phyloP scores from a whole-genome alignment of 805 yeast genomes.

The Candida awuae region DNA sequence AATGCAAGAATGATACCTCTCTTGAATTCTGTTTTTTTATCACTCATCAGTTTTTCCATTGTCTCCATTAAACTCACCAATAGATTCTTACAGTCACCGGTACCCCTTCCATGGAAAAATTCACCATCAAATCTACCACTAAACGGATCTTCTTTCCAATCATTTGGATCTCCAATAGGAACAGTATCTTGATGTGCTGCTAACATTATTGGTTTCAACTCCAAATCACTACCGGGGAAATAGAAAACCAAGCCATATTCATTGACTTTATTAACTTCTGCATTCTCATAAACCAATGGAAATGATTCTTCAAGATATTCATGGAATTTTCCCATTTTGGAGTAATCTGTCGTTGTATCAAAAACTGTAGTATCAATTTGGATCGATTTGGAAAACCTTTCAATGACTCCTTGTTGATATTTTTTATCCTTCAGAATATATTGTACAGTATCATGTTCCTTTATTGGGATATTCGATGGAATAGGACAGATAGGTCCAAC shows the following conservation, averaged over 20 bases:
- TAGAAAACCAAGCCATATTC: slow-evolving; percentile 57
- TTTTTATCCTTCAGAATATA: slow-evolving; percentile 28
- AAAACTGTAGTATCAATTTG: slow-evolving; percentile 43
- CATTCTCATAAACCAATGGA: slow-evolving; percentile 30
- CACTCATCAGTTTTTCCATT: slow-evolving; percentile 43
- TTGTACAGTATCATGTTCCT: slow-evolving; percentile 12
- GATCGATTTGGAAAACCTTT: slow-evolving; percentile 41
- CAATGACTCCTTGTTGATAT: slow-evolving; percentile 31
- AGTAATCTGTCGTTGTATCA: slow-evolving; percentile 17
- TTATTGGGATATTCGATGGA: slow-evolving; percentile 17
- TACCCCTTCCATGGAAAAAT: slow-evolving; percentile 68
- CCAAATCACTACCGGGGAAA: slow-evolving; percentile 47
- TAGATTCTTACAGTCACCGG: slow-evolving; percentile 66
- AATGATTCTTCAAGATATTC: slow-evolving; percentile 12
- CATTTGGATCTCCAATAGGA: slow-evolving; percentile 50
- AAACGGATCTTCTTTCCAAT: slow-evolving; percentile 66
- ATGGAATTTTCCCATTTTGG: slow-evolving; percentile 20
- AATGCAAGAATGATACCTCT: slow-evolving; percentile 58
- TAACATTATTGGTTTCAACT: slow-evolving; percentile 55
- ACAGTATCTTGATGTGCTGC: slow-evolving; percentile 81
- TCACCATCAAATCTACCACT: slow-evolving; percentile 60
- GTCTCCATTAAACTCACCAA: slow-evolving; percentile 62
- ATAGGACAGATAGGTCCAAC: slow-evolving; percentile 19
- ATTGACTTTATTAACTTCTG: slow-evolving; percentile 48
- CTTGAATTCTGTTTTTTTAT: slow-evolving; percentile 41